Conservation (phyloP, 1,139 yeast species). For the Yamadazyma atlantica region DNA sequence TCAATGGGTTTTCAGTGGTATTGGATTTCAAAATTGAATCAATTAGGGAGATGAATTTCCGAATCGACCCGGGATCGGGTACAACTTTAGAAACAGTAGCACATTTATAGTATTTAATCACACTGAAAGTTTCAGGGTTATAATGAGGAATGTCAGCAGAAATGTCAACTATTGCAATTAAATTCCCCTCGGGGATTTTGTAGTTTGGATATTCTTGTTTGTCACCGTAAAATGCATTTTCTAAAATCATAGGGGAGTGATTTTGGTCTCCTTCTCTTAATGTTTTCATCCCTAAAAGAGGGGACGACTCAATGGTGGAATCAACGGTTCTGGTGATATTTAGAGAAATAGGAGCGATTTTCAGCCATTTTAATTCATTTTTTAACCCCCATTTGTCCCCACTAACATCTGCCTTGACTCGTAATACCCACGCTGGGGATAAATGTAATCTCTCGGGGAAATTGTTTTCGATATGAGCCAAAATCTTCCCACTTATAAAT, state of each 20-base stretch:
- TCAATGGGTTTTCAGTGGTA: slow-evolving; percentile 30
- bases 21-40: slow-evolving; percentile 43
- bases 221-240: slow-evolving; percentile 42
- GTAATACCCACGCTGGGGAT: slow-evolving; percentile 64
- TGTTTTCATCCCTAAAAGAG: slow-evolving; percentile 73
- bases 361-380: slow-evolving; percentile 71
- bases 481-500: slow-evolving; percentile 58
- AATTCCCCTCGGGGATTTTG: slow-evolving; percentile 26
- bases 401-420: slow-evolving; percentile 57
- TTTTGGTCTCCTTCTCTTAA: slow-evolving; percentile 60
- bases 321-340: slow-evolving; percentile 35
- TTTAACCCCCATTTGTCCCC: slow-evolving; percentile 81
- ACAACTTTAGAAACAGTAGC: slow-evolving; percentile 80
- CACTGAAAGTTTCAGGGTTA: slow-evolving; percentile 55
- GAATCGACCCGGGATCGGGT: slow-evolving; percentile 62
- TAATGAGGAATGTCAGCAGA: slow-evolving; percentile 79
- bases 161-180: slow-evolving; percentile 66
- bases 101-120: slow-evolving; percentile 63
- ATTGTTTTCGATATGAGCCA: slow-evolving; percentile 55
- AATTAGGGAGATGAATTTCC: slow-evolving; percentile 54
- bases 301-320: slow-evolving; percentile 33
- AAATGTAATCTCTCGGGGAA: slow-evolving; percentile 50
- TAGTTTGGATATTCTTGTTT: slow-evolving; percentile 3
- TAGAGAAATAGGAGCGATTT: slow-evolving; percentile 49
- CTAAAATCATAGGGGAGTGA: slow-evolving; percentile 62